Percentiles rank a stretch among this genome's conserved stretches.
phyloP scores from a whole-genome alignment of 1,284 basidiomycete genomes.

The Tilletia caries region DNA sequence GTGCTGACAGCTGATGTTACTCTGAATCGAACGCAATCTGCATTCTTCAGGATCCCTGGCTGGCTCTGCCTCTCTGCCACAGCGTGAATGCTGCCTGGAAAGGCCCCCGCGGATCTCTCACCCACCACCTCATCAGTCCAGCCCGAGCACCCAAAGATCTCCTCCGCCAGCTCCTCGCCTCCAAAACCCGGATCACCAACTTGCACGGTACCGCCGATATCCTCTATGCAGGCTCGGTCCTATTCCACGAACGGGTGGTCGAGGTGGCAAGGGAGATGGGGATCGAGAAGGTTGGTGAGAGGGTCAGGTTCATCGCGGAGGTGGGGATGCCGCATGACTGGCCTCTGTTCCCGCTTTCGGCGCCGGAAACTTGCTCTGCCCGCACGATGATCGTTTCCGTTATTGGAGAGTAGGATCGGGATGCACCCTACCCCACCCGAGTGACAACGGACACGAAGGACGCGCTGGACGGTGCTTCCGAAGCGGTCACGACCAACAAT shows the following conservation, averaged over 20 bases:
- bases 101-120: neutral
- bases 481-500: conserved; percentile 12
- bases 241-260: neutral
- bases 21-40: neutral
- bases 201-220: conserved; percentile 9
- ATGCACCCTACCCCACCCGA: conserved; percentile 17
- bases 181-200: neutral
- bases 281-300: neutral
- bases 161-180: neutral
- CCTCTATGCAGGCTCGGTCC: neutral
- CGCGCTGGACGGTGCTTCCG: neutral
- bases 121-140: conserved; percentile 10
- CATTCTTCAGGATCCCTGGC: conserved; percentile 13
- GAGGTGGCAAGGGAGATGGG: neutral
- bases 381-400: neutral
- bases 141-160: neutral
- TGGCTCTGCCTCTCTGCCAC: neutral
- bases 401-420: too few relatives aligned
- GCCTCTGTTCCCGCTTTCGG: neutral
- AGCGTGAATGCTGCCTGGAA: neutral
- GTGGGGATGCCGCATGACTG: neutral
- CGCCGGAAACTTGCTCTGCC: neutral
- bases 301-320: neutral
- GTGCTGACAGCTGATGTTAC: neutral
- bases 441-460: conserved; percentile 8